These are phyloP conservation scores for Coccomyxa subellipsoidea DNA, from an alignment of 163 green algal species.

Conservation along the genomic window DNA sequence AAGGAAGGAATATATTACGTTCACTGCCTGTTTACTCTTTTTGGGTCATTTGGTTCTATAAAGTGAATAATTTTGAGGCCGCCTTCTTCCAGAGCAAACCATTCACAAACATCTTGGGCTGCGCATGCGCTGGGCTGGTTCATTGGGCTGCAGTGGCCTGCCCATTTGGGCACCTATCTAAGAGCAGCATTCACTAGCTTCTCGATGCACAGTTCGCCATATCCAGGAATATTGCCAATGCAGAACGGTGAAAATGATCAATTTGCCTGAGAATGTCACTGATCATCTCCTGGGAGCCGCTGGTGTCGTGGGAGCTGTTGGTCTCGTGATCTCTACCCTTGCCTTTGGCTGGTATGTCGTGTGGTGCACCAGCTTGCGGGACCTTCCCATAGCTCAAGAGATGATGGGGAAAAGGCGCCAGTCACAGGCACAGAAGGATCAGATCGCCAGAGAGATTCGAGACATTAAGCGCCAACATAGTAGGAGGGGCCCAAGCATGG, in stretches of 20 bases:
- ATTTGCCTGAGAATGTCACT: neutral
- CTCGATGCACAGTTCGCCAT: neutral
- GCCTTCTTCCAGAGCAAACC: too few species aligned
- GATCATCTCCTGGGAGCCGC: neutral
- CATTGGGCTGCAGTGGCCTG: too few species aligned
- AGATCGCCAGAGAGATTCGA: neutral
- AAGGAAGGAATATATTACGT: too few species aligned
- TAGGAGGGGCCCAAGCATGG: neutral
- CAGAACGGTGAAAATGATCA: neutral
- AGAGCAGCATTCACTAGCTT: neutral
- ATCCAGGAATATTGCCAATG: neutral
- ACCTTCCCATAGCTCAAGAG: neutral
- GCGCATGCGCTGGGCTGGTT: too few species aligned
- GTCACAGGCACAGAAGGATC: neutral
- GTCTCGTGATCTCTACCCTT: neutral
- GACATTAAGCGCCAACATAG: neutral
- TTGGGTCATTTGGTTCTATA: too few species aligned
- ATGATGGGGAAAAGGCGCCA: constrained; percentile 2
- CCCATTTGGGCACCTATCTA: too few species aligned
- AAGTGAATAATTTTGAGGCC: too few species aligned
- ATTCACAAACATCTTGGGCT: too few species aligned
- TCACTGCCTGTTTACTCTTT: too few species aligned
- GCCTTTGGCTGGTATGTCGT: neutral
- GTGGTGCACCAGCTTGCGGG: neutral
- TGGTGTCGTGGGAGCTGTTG: neutral